A percentile compares a stretch with the other conserved stretches of the same genome.
These are phyloP conservation scores for Rhodotorula glutinis DNA, from an alignment of 1,284 basidiomycete genomes.

Conservation along the genomic window DNA sequence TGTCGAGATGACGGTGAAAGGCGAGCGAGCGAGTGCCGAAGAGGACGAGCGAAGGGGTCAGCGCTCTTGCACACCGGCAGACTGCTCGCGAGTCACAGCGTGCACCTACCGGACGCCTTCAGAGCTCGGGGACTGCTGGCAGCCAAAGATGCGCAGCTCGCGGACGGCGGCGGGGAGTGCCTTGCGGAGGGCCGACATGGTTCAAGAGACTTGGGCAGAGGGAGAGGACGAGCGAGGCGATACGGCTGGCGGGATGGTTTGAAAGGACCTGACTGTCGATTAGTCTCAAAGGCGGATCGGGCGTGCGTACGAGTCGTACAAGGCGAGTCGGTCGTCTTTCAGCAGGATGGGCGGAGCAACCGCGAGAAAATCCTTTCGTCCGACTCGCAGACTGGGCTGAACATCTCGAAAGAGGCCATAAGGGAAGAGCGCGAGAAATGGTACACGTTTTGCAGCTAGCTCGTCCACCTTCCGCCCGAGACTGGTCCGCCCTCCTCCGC, in stretches of 20 bases:
- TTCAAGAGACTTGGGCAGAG: background rate
- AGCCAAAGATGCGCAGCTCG: constrained; percentile 81
- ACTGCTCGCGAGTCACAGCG: no score
- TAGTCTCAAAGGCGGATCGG: no score
- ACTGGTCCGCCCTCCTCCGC: background rate
- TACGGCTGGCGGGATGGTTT: no score
- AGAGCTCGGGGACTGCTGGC: constrained; percentile 72
- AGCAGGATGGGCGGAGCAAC: no score
- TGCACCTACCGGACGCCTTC: constrained; percentile 71
- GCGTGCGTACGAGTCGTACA: no score
- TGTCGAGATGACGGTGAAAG: constrained; percentile 59
- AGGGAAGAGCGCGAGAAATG: background rate
- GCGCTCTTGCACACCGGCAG: background rate
- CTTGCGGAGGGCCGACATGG: constrained; percentile 67
- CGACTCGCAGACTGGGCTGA: no score
- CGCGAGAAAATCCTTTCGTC: no score
- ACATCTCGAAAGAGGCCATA: background rate
- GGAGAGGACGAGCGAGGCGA: background rate
- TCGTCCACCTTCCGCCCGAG: no score
- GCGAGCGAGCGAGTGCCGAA: background rate
- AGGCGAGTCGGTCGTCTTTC: no score
- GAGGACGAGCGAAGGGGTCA: background rate
- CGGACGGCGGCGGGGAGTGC: constrained; percentile 75
- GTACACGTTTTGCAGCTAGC: constrained; percentile 8
- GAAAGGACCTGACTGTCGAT: no score